phyloP scores from a whole-genome alignment of 495 filamentous ascomycete genomes.

The Staphylotrichum tortipilum region DNA sequence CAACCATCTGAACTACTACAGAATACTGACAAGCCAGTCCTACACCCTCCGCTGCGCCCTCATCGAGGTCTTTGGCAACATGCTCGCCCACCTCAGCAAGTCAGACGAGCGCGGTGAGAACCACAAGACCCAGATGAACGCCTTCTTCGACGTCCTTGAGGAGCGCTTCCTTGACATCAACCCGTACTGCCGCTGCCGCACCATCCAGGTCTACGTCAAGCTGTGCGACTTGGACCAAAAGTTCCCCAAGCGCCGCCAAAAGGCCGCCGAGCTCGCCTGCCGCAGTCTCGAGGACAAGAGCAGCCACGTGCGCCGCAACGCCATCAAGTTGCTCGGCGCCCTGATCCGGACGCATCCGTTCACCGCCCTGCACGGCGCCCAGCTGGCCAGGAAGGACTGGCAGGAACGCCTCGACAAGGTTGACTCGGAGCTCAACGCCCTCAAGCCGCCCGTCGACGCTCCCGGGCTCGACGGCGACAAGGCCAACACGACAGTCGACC shows the following conservation, averaged over 20 bases:
- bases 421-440: constrained; percentile 67
- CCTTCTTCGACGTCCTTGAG: constrained; percentile 93
- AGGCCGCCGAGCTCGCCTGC: constrained; percentile 73
- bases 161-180: constrained; percentile 95
- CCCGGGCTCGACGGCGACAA: constrained; percentile 61
- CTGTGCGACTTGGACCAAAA: constrained; percentile 90
- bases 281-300: constrained; percentile 94
- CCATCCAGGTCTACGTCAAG: constrained; percentile 87
- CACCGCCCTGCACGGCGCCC: constrained; percentile 80
- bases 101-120: constrained; percentile 84
- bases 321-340: constrained; percentile 81
- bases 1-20: neutral
- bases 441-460: constrained; percentile 71
- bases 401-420: constrained; percentile 65
- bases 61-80: constrained; percentile 97
- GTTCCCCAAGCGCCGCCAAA: constrained; percentile 84
- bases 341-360: constrained; percentile 92
- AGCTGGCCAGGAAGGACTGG: constrained; percentile 80
- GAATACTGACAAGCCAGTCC: constrained; percentile 37
- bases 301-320: constrained; percentile 90
- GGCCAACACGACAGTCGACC: constrained; percentile 54
- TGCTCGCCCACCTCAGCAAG: constrained; percentile 82
- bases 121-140: constrained; percentile 86
- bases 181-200: constrained; percentile 86
- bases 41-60: constrained; percentile 89